Conservation (phyloP, 2,329 filamentous ascomycete genomes). For the Aspergillus nomiae region DNA sequence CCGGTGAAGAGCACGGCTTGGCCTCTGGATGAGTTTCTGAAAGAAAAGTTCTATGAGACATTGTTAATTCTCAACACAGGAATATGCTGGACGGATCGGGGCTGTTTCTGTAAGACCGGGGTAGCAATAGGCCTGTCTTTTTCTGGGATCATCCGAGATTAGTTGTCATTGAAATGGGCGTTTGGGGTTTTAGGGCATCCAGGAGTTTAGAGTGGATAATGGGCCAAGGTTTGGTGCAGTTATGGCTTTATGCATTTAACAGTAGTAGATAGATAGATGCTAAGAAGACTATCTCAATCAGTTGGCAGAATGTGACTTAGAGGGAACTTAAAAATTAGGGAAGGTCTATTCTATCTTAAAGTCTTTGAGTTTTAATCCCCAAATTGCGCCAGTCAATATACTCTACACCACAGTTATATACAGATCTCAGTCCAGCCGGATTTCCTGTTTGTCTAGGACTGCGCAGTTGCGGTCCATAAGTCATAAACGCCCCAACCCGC, state of each 20-base stretch:
- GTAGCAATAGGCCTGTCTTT: background rate
- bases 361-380: background rate
- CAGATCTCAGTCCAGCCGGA: constrained; percentile 3
- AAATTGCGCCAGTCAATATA: background rate
- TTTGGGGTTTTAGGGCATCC: background rate
- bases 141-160: background rate
- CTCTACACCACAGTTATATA: background rate
- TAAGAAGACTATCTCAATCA: background rate
- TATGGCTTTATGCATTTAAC: background rate
- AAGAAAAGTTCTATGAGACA: constrained; percentile 20
- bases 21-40: constrained; percentile 20
- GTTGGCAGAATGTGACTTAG: background rate
- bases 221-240: background rate
- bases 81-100: background rate
- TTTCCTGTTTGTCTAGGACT: constrained; percentile 4
- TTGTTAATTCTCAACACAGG: constrained; percentile 13
- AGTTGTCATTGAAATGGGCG: background rate
- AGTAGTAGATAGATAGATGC: background rate
- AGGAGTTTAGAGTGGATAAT: background rate
- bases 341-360: background rate
- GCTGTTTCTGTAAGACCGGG: background rate
- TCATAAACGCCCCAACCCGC: constrained; percentile 48
- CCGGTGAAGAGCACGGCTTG: constrained; percentile 14
- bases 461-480: constrained; percentile 47
- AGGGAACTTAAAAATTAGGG: background rate